phyloP scores from a whole-genome alignment of 129 eudicot species.

The Ambrosia artemisiifolia region DNA sequence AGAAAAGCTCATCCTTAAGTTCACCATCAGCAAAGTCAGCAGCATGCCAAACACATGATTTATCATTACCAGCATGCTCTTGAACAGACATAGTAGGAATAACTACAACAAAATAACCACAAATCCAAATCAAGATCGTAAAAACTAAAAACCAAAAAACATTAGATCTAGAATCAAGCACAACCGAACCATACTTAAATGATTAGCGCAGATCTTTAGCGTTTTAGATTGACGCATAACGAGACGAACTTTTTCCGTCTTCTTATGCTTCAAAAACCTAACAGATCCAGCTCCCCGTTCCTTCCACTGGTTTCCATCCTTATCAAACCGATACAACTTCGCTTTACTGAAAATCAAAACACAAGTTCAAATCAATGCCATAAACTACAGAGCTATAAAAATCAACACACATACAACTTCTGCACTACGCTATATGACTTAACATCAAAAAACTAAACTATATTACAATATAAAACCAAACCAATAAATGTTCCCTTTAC shows the following conservation, averaged over 20 bases:
- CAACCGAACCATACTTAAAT: slow-evolving; percentile 37
- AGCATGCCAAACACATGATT: slow-evolving; percentile 89
- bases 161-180: neutral
- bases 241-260: slow-evolving; percentile 58
- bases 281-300: slow-evolving; percentile 86
- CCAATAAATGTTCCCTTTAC: no score
- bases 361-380: neutral
- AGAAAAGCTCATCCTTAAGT: slow-evolving; percentile 66
- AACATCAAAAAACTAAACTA: no score
- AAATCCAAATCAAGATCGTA: neutral
- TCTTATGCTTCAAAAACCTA: slow-evolving; percentile 66
- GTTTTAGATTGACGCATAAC: slow-evolving; percentile 83
- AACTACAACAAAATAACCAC: slow-evolving; percentile 38
- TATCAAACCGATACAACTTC: slow-evolving; percentile 72
- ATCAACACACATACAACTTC: no score
- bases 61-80: slow-evolving; percentile 77
- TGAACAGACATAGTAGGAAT: slow-evolving; percentile 60
- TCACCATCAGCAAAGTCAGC: slow-evolving; percentile 79
- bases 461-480: no score
- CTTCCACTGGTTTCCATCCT: slow-evolving; percentile 83
- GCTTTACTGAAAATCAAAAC: slow-evolving; percentile 34
- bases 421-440: no score
- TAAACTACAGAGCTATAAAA: no score
- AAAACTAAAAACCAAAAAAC: neutral
- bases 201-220: slow-evolving; percentile 82